Base-by-base conservation (phyloP, 495 filamentous ascomycete genomes). In the Chlorociboria aeruginascens region DNA sequence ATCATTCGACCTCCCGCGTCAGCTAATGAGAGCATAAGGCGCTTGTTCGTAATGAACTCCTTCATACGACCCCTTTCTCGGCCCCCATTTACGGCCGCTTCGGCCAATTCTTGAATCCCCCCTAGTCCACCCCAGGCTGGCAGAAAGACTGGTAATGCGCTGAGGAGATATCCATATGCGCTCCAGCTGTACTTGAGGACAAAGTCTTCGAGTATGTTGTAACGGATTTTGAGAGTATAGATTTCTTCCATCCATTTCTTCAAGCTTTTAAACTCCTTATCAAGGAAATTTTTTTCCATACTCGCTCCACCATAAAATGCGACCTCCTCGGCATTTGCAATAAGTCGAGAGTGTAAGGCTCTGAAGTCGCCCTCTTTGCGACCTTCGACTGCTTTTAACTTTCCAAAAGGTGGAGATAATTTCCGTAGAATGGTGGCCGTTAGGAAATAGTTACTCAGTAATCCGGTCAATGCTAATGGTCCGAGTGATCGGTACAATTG, bases 21-120 rank as follows among this genome's bases (percentile, higher is more conserved):
- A 4, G 93, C 93, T 12, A 97, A 75, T 14, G 92, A 96, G 28
- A 99, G 77, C 93, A 99, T 97, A 46, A 99, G 77, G 1, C 93
- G 83, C 64, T 97, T 96, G 65, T 99, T 99, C 12, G 92, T 96
- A 66, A 99, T 94, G 65, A 99, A 99, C n/a, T 90, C 82, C 68
- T 90, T 89, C 90, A 96, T 97, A 30, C 93, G 84, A 48, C 76
- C 74, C 32, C 82, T 77, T 61, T 95, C 88, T 11, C 84, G 77
- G 28, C 77, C 76, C 33, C 66, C 66, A 29, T 61, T 69, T 28
- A 65, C 63, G 13, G 59, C 55, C 43, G 55, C 57, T 7, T 64
- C 68, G 29, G 70, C 65, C 53, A 81, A 67, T 60, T 94, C 86
- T 56, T 78, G 62, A 25, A 70, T 70, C 29, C 83, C 85, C 32